A percentile compares a stretch with the other conserved stretches of the same genome.
phyloP scores from a whole-genome alignment of 2,329 filamentous ascomycete genomes.

The Xylaria sp. region DNA sequence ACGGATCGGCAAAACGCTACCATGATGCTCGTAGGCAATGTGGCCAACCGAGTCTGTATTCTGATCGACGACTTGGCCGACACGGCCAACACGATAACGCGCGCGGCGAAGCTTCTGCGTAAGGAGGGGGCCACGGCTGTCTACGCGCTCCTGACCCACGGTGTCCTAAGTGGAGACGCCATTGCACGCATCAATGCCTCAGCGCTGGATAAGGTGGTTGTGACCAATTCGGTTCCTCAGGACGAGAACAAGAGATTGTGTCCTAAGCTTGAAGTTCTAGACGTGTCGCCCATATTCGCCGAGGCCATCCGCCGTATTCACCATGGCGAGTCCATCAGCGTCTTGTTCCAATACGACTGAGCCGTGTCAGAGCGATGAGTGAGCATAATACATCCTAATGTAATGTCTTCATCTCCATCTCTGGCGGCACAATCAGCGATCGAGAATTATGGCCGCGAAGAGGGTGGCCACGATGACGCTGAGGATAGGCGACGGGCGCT shows the following conservation, averaged over 20 bases:
- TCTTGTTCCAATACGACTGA: conserved; percentile 84
- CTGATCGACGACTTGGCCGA: conserved; percentile 93
- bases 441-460: conserved; percentile 8
- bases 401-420: conserved; percentile 3
- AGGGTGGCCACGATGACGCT: conserved; percentile 8
- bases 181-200: conserved; percentile 94
- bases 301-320: conserved; percentile 96
- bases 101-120: conserved; percentile 95
- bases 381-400: neutral
- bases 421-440: conserved; percentile 1
- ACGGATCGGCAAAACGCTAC: conserved; percentile 87
- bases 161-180: conserved; percentile 91
- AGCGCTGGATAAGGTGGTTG: conserved; percentile 87
- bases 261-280: conserved; percentile 87
- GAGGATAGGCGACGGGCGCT: conserved; percentile 10
- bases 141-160: conserved; percentile 91
- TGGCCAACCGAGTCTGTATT: conserved; percentile 79
- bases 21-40: conserved; percentile 94
- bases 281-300: conserved; percentile 88
- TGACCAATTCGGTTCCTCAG: conserved; percentile 95
- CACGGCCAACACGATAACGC: conserved; percentile 95
- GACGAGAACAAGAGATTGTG: conserved; percentile 76
- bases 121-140: conserved; percentile 91
- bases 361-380: conserved; percentile 1
- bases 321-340: conserved; percentile 96